phyloP scores from a whole-genome alignment of 305 asterid species.

The Fraxinus velutina region DNA sequence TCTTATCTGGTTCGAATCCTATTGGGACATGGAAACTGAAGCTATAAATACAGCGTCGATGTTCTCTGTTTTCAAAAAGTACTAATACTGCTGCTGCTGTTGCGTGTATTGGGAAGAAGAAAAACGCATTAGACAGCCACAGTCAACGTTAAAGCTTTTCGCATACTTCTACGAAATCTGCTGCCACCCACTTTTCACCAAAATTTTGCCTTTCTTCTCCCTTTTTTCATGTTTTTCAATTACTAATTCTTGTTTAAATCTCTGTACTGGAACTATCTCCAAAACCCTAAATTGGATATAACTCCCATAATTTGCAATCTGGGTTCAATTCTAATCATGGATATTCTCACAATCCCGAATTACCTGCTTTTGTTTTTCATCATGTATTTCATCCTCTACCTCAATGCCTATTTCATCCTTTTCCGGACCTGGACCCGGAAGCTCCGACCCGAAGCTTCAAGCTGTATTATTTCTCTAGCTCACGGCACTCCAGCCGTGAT shows the following conservation, averaged over 20 bases:
- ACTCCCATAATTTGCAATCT: not conserved
- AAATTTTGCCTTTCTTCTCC: not conserved
- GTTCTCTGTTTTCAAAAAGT: not conserved
- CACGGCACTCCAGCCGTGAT: constrained; percentile 94
- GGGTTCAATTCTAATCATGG: constrained; percentile 35
- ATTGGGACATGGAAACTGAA: not conserved
- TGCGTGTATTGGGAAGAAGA: not conserved
- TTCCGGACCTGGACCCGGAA: constrained; percentile 60
- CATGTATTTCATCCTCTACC: constrained; percentile 43
- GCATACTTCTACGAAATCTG: not conserved
- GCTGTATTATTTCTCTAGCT: constrained; percentile 70
- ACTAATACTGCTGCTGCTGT: not conserved
- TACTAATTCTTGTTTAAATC: not conserved
- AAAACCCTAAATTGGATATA: not conserved
- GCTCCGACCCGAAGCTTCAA: constrained; percentile 83
- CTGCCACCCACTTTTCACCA: constrained; percentile 18
- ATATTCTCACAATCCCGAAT: constrained; percentile 22
- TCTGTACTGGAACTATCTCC: too few relatives aligned
- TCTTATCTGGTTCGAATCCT: not conserved
- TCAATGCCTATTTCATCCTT: constrained; percentile 45
- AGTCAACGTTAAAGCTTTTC: not conserved
- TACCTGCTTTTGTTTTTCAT: constrained; percentile 52
- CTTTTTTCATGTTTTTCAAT: not conserved
- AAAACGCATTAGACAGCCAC: too few relatives aligned
- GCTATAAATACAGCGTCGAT: not conserved